Percentiles rank a stretch among this genome's conserved stretches.
phyloP scores from a whole-genome alignment of 305 asterid species.

The Andrographis paniculata region DNA sequence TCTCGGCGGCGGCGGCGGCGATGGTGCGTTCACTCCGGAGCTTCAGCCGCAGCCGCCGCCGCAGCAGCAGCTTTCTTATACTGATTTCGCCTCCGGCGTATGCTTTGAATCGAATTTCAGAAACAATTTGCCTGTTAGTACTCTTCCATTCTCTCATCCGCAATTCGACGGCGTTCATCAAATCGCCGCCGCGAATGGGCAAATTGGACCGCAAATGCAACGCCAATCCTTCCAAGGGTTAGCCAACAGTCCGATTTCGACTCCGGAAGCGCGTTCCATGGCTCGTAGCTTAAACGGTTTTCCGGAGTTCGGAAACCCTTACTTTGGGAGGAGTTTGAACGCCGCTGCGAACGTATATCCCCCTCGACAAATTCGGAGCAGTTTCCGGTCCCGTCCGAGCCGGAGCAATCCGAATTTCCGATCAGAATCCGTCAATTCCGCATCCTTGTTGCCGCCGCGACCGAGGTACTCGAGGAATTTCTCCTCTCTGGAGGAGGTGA shows the following conservation, averaged over 20 bases:
- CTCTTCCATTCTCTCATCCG: background rate
- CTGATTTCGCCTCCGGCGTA: too few relatives aligned
- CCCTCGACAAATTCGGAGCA: constrained; percentile 4
- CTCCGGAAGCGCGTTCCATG: background rate
- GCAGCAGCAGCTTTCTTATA: too few relatives aligned
- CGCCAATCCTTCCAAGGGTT: background rate
- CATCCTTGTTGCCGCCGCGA: background rate
- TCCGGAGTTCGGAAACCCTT: background rate
- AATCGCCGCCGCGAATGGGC: constrained; percentile 28
- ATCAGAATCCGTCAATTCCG: background rate
- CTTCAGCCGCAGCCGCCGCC: too few relatives aligned
- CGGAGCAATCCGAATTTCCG: constrained; percentile 1
- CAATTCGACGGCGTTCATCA: constrained; percentile 7
- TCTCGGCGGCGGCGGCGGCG: background rate
- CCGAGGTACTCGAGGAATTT: background rate
- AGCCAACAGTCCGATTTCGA: background rate
- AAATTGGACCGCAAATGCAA: constrained; percentile 12
- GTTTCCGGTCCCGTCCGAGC: background rate
- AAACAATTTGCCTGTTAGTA: background rate
- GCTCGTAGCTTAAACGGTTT: background rate
- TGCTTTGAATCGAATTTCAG: background rate
- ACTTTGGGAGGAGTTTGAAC: constrained; percentile 7
- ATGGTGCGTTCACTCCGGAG: too few relatives aligned
- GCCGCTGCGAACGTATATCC: background rate
- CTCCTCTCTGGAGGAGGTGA: constrained; percentile 25